These are phyloP conservation scores for Fusarium brevicatenulatum DNA, from an alignment of 2,329 filamentous ascomycete species.

Conservation along the genomic window DNA sequence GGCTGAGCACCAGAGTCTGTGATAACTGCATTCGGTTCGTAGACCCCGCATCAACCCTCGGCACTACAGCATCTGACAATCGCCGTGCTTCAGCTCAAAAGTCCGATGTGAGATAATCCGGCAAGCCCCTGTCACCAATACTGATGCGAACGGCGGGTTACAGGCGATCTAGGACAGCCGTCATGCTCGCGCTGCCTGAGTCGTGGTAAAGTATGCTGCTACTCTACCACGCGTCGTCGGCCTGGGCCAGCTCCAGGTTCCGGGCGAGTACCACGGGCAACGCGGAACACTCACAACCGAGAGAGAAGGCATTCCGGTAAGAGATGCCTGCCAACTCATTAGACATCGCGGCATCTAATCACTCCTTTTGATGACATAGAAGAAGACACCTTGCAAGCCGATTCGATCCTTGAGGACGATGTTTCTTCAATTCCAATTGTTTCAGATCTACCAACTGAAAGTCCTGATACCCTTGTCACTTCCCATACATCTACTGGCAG, in stretches of 20 bases:
- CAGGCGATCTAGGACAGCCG: neutral
- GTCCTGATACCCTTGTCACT: neutral
- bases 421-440: rapidly evolving
- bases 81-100: neutral
- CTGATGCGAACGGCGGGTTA: neutral
- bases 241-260: neutral
- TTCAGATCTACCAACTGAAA: neutral
- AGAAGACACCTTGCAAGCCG: rapidly evolving
- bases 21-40: neutral
- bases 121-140: rapidly evolving
- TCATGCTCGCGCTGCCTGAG: neutral
- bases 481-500: neutral
- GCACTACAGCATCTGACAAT: neutral
- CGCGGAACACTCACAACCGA: neutral
- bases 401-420: too few relatives aligned
- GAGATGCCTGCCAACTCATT: rapidly evolving
- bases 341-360: neutral
- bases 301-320: neutral
- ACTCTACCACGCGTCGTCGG: neutral
- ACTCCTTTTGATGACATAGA: neutral
- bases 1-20: neutral
- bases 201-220: neutral
- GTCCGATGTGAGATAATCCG: neutral
- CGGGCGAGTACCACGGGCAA: neutral
- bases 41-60: neutral